phyloP scores from a whole-genome alignment of 768 basidiomycete genomes.

The Lactarius vividus region DNA sequence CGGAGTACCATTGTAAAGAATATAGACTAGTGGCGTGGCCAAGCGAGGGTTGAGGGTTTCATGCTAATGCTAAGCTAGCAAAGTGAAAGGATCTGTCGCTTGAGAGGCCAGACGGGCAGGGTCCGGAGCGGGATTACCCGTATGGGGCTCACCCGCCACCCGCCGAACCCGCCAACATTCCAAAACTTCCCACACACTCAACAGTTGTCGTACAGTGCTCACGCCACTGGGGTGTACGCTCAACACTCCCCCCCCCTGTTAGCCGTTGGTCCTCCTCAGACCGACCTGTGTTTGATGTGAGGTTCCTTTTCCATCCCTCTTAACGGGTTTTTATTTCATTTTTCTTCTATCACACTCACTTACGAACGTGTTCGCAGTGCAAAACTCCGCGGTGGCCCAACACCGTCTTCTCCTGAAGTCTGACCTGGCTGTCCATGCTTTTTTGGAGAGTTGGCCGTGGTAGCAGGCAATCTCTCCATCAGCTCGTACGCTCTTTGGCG shows the following conservation, averaged over 20 bases:
- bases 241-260: not conserved
- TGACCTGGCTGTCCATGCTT: conserved; percentile 68
- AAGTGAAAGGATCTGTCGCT: conserved; percentile 15
- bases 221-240: not conserved
- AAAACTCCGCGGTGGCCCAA: conserved; percentile 37
- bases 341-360: conserved; percentile 8
- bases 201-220: no score
- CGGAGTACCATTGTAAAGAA: not conserved
- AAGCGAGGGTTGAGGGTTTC: conserved; percentile 19
- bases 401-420: conserved; percentile 36
- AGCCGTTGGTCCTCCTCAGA: not conserved
- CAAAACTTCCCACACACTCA: not conserved
- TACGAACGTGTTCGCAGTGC: conserved; percentile 13
- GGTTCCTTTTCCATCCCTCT: conserved; percentile 7
- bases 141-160: not conserved
- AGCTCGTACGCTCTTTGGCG: conserved; percentile 29
- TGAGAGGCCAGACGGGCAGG: not conserved
- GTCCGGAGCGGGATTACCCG: not conserved
- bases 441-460: conserved; percentile 58
- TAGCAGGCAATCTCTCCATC: conserved; percentile 49
- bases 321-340: conserved; percentile 16
- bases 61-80: conserved; percentile 10
- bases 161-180: conserved; percentile 1
- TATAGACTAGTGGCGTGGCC: conserved; percentile 17
- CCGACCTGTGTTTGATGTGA: conserved; percentile 22